Evolutionary conservation across 2,329 filamentous ascomycete species (phyloP).

Genomic region (Aspergillus sclerotialis): DNA sequence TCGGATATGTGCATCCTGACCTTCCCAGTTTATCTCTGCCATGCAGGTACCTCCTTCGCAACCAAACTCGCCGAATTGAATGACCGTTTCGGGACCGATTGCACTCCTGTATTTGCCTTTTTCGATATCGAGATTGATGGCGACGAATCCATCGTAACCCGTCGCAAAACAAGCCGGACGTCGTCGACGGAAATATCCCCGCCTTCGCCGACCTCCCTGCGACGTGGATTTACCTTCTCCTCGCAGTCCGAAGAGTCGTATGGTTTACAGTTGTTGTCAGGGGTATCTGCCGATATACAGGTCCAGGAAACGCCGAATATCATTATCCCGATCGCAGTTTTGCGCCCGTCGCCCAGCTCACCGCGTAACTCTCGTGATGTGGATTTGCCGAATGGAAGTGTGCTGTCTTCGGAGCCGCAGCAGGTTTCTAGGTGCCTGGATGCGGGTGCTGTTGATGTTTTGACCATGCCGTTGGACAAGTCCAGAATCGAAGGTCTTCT

Average conservation of each 20-base stretch:
- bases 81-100: slow-evolving; percentile 38
- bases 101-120: slow-evolving; percentile 50
- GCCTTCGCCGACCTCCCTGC: slow-evolving; percentile 25
- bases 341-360: slow-evolving; percentile 25
- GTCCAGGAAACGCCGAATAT: slow-evolving; percentile 43
- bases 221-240: slow-evolving; percentile 36
- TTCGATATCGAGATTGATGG: slow-evolving; percentile 43
- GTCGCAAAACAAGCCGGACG: slow-evolving; percentile 22
- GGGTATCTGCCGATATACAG: slow-evolving; percentile 44
- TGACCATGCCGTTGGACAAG: slow-evolving; percentile 69
- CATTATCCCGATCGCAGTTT: slow-evolving; percentile 43
- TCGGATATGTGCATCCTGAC: slow-evolving; percentile 1
- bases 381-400: slow-evolving; percentile 9
- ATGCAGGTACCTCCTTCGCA: slow-evolving; percentile 46
- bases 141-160: slow-evolving; percentile 30
- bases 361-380: slow-evolving; percentile 7
- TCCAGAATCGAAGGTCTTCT: slow-evolving; percentile 69
- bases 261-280: slow-evolving; percentile 41
- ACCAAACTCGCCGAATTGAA: slow-evolving; percentile 46
- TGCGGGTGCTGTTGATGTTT: slow-evolving; percentile 77
- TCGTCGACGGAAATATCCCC: slow-evolving; percentile 23
- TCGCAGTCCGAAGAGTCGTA: slow-evolving; percentile 41
- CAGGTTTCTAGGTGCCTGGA: slow-evolving; percentile 69
- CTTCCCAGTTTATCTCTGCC: slow-evolving; percentile 47
- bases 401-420: slow-evolving; percentile 41